phyloP scores from a whole-genome alignment of 768 basidiomycete species.

The Psilocybe azurescens region DNA sequence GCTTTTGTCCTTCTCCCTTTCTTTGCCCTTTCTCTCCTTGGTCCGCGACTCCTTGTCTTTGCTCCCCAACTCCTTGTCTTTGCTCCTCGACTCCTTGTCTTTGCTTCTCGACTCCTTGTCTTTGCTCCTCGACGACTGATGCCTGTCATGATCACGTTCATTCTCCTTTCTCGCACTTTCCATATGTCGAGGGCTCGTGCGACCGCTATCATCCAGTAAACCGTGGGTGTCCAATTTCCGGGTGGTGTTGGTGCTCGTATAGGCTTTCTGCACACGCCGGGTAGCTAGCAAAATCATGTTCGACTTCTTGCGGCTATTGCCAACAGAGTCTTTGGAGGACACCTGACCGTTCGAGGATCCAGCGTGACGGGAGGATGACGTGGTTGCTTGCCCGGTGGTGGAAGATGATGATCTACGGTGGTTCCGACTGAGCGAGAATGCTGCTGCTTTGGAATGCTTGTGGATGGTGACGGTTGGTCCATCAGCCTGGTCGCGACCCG shows the following conservation, averaged over 20 bases:
- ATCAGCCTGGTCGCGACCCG: conserved; percentile 38
- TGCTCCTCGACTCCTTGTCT: conserved; percentile 29
- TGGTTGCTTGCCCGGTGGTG: not conserved
- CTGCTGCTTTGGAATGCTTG: conserved; percentile 80
- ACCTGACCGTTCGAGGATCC: conserved; percentile 22
- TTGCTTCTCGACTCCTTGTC: conserved; percentile 30
- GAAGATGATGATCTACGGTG: conserved; percentile 37
- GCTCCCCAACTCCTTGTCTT: conserved; percentile 28
- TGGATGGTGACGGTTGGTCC: conserved; percentile 77
- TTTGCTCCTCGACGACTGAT: conserved; percentile 28
- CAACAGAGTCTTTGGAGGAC: conserved; percentile 26
- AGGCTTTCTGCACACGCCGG: conserved; percentile 78
- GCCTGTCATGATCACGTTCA: conserved; percentile 16
- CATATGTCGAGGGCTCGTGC: conserved; percentile 36
- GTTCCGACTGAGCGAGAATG: conserved; percentile 80
- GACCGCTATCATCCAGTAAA: conserved; percentile 54
- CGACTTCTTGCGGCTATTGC: conserved; percentile 32
- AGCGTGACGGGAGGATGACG: conserved; percentile 3
- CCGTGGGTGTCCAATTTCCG: conserved; percentile 72
- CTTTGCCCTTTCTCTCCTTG: not conserved
- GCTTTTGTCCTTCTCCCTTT: conserved; percentile 20
- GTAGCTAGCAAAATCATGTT: conserved; percentile 72
- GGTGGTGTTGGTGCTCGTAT: conserved; percentile 77
- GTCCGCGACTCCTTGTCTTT: conserved; percentile 25
- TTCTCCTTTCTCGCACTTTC: conserved; percentile 35